Conservation (phyloP, 176 grass and related monocot species). For the Musa beccarii region DNA sequence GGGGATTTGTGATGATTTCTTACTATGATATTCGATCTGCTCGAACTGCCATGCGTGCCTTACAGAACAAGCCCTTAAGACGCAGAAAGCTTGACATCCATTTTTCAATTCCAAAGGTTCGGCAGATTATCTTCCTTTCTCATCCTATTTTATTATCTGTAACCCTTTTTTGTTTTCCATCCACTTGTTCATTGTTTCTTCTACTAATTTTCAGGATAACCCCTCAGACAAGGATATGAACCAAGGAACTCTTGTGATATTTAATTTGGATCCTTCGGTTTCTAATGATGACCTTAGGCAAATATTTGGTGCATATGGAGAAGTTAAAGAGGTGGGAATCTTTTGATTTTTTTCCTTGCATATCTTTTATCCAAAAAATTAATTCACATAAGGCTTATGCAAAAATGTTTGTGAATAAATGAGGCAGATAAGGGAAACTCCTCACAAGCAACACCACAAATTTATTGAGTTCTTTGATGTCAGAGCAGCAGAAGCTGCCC, state of each 20-base stretch:
- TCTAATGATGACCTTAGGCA: conserved; percentile 11
- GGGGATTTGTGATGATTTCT: conserved; percentile 18
- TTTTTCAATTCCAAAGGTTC: conserved; percentile 18
- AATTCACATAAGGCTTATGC: background rate
- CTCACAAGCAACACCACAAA: conserved; percentile 42
- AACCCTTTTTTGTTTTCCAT: background rate
- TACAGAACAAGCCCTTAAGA: conserved; percentile 14
- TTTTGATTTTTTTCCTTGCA: conserved; percentile 2
- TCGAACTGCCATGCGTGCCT: conserved; percentile 16
- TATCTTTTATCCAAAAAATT: background rate
- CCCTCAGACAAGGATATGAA: conserved; percentile 57
- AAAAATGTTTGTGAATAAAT: background rate
- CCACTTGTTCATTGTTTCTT: conserved; percentile 10
- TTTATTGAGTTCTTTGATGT: conserved; percentile 56
- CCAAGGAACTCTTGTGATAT: conserved; percentile 43
- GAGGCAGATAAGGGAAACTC: conserved; percentile 48
- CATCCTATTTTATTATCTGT: background rate
- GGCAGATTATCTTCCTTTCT: background rate
- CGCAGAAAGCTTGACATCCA: conserved; percentile 16
- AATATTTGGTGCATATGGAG: conserved; percentile 17
- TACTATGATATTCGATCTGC: conserved; percentile 14
- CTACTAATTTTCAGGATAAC: conserved; percentile 32
- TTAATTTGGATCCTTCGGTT: conserved; percentile 21
- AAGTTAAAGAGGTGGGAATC: conserved; percentile 12
- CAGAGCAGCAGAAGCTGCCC: conserved; percentile 42